These are phyloP conservation scores for Dendrobium huoshanense DNA, from an alignment of 106 monocot species.

Conservation along the genomic window DNA sequence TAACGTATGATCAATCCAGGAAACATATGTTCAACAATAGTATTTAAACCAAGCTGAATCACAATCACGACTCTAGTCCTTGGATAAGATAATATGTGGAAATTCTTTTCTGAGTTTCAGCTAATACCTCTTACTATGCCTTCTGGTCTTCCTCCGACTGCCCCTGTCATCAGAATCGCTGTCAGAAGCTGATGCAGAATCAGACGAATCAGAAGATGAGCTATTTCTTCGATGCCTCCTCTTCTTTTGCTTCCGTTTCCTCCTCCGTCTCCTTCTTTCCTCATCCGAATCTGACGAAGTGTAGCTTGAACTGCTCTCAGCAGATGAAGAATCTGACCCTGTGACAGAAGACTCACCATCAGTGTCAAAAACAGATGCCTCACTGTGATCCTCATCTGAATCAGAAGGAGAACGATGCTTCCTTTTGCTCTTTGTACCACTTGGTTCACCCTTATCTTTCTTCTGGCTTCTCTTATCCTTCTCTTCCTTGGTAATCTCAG, in stretches of 20 bases:
- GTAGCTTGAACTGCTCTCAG: constrained; percentile 54
- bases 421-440: constrained; percentile 56
- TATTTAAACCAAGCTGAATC: no score
- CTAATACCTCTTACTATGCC: constrained; percentile 43
- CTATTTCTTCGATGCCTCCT: constrained; percentile 23
- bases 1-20: no score
- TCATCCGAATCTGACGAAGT: constrained; percentile 75
- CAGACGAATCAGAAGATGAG: constrained; percentile 53
- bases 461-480: constrained; percentile 14
- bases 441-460: constrained; percentile 24
- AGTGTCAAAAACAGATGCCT: constrained; percentile 65
- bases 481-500: constrained; percentile 32
- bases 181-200: constrained; percentile 56
- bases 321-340: constrained; percentile 53
- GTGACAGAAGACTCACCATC: constrained; percentile 56
- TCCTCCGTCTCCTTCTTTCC: constrained; percentile 34
- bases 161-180: constrained; percentile 51
- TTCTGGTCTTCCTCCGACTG: constrained; percentile 53
- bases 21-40: no score
- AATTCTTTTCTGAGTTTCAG: background rate
- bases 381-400: constrained; percentile 45
- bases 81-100: no score
- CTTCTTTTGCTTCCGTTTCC: constrained; percentile 55
- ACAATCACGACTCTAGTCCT: no score
- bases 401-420: constrained; percentile 49